Evolutionary conservation across 192 early-diverging fungal species (phyloP), one percentile per base, ranked within the genome.

Genomic region (Coemansia sp.): DNA sequence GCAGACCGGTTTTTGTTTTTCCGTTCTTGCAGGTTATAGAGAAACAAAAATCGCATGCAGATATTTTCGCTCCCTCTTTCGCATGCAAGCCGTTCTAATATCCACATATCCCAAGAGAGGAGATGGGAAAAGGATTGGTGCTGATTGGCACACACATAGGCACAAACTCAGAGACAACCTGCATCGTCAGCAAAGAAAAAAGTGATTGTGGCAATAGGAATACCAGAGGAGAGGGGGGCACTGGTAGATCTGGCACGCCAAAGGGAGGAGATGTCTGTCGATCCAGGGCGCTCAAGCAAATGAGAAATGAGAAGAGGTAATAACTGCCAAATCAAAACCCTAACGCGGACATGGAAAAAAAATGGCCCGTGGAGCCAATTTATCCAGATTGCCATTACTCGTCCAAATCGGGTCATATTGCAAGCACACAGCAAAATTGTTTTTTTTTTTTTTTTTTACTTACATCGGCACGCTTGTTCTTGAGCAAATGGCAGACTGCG

Each of bases 401-500:
- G 21, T 50, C 46, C 46, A 50, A 21, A 50, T 50, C 46, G 19
- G 46, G 46, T 19, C 46, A 50, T 50, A 50, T 50, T 50, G 46
- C 46, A 50, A 44, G 11, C 39, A 25, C 62, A 31, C 62, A 42
- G 21, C 45, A 34, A 19, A 36, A 36, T 36, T 36, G 5, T 6
- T 36, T 37, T 14, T 34, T 37, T 14, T 34, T 37, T 14, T 34
- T 37, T 14, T 34, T 21, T 37, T 14, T 34, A 58, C 79, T 82
- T 76, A 85, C 84, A 68, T 77, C 73, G 19, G 64, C 64, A 14
- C 70, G 75, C 63, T 73, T 75, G 64, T 69, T 75, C 32, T 69
- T 69, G 69, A 94, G 86, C 64, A 94, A 75, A 11, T 78, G 68
- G 80, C 89, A 90, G 27, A 94, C 32, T 15, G 90, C 84, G 63